Percentiles rank a stretch among this genome's conserved stretches.
Conservation (phyloP, 768 basidiomycete genomes). For the Leccinum olivaceopallidum region DNA sequence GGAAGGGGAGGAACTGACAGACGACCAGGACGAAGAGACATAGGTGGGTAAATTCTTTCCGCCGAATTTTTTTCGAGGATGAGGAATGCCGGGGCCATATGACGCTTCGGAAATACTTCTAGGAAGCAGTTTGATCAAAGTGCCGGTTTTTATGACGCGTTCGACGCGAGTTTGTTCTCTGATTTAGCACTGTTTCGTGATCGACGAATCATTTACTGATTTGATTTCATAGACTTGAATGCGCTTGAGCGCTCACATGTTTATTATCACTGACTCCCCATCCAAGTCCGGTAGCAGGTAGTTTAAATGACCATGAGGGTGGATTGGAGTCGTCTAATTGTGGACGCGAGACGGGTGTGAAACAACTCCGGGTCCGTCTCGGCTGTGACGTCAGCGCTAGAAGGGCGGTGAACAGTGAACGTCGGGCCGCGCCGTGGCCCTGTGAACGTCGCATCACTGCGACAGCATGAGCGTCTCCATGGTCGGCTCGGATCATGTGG, state of each 20-base stretch:
- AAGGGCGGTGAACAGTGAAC: background rate
- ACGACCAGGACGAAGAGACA: conserved; percentile 58
- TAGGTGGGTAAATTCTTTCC: conserved; percentile 14
- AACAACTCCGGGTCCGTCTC: background rate
- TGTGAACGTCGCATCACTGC: background rate
- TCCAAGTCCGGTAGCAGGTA: background rate
- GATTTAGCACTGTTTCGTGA: conserved; percentile 8
- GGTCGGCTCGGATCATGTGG: background rate
- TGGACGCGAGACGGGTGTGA: background rate
- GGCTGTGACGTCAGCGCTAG: background rate
- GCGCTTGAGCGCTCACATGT: background rate
- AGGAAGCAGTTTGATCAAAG: conserved; percentile 27
- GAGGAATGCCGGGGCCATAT: conserved; percentile 80
- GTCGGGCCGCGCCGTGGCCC: background rate
- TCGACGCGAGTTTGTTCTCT: conserved; percentile 21
- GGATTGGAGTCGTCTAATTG: background rate
- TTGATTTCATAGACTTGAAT: background rate
- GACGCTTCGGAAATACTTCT: conserved; percentile 54
- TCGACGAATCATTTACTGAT: conserved; percentile 9
- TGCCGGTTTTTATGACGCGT: conserved; percentile 20
- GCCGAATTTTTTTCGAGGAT: conserved; percentile 36
- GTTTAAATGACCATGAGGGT: background rate
- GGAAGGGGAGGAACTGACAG: conserved; percentile 86
- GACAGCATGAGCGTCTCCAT: background rate
- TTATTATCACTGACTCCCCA: background rate